Evolutionary conservation across 2,329 filamentous ascomycete genomes (phyloP), one percentile per base, ranked within the genome.

Genomic region (Xylaria sp.): DNA sequence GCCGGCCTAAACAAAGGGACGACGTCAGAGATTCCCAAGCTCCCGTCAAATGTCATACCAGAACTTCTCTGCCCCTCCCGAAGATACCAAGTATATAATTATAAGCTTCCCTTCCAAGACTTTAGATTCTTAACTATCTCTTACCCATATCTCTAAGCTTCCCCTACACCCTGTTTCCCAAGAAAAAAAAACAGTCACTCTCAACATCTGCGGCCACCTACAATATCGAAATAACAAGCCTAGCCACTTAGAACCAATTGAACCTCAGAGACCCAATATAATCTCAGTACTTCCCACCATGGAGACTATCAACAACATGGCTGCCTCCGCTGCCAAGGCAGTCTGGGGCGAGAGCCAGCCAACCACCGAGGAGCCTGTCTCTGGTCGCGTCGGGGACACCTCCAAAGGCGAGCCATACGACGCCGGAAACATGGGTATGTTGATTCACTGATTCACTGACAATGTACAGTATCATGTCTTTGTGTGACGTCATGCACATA

Each of bases 351-450:
- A 79, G 31, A 71, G 63, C 60, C 71, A 70, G 37, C 67, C 69
- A 57, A 66, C 55, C 57, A 72, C 69, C 74, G 54, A 80, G 76
- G 92, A 96, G 78, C 92, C 92, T 17, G 76, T 93, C 46, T 90
- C 90, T 19, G 92, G 92, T 21, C 79, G 86, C 54, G 79, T 83
- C 60, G 92, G 92, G 40, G 80, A 89, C 73, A 89, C 90, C 4
- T 83, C 83, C 23, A 82, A 82, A 45, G 86, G 85, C 12, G 89
- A 94, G 74, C 92, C 92, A 0, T 96, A 88, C 70, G 92, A 95
- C 73, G 87, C 87, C 61, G 92, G 92, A 51, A 95, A 95, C 75
- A 78, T 85, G n/a, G 83, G 86, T 80, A 84, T 81, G 87, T 75
- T 69, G 31, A 55, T 15, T 21, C 12, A 17, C 35, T 9, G 31